A percentile compares a stretch with the other conserved stretches of the same genome.
phyloP scores from a whole-genome alignment of 192 early-diverging fungal species.

The Rhizophagus sp. region DNA sequence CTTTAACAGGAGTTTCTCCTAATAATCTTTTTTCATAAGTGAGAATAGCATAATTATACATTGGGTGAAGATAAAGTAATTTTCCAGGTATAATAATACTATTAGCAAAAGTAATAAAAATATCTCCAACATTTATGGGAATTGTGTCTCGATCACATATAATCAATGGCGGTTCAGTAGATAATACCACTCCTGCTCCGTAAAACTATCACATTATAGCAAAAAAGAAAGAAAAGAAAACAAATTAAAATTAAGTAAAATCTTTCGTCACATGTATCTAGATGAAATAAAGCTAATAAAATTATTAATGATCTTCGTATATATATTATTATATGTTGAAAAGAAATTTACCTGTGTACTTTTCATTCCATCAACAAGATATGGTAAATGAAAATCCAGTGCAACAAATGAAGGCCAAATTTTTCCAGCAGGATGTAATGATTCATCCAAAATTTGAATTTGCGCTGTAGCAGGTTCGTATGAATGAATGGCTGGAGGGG shows the following conservation, averaged over 20 bases:
- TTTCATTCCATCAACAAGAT: slow-evolving; percentile 75
- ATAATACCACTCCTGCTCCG: slow-evolving; percentile 81
- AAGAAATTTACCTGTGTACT: slow-evolving; percentile 46
- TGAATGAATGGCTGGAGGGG: slow-evolving; percentile 50
- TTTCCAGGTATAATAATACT: slow-evolving; percentile 86
- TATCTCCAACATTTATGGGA: slow-evolving; percentile 74
- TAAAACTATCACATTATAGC: slow-evolving; percentile 34
- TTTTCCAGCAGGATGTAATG: slow-evolving; percentile 67
- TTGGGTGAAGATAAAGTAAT: slow-evolving; percentile 82
- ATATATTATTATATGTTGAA: neutral
- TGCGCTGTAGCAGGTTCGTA: slow-evolving; percentile 68
- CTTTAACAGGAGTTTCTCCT: slow-evolving; percentile 71
- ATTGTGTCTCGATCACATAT: slow-evolving; percentile 82
- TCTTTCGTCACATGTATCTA: neutral
- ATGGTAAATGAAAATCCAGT: slow-evolving; percentile 81
- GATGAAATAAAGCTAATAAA: neutral
- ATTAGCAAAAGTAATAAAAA: slow-evolving; percentile 83
- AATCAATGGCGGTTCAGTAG: slow-evolving; percentile 77
- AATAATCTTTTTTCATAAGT: slow-evolving; percentile 76
- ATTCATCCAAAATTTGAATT: slow-evolving; percentile 67
- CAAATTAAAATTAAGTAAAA: too few species aligned
- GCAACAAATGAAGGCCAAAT: slow-evolving; percentile 83
- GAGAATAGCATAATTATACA: slow-evolving; percentile 85
- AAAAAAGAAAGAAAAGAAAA: neutral
- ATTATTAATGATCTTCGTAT: too few species aligned